Evolutionary conservation across 108 stramenopile genomes (phyloP).

Genomic region (Halocafeteria seosinensis): DNA sequence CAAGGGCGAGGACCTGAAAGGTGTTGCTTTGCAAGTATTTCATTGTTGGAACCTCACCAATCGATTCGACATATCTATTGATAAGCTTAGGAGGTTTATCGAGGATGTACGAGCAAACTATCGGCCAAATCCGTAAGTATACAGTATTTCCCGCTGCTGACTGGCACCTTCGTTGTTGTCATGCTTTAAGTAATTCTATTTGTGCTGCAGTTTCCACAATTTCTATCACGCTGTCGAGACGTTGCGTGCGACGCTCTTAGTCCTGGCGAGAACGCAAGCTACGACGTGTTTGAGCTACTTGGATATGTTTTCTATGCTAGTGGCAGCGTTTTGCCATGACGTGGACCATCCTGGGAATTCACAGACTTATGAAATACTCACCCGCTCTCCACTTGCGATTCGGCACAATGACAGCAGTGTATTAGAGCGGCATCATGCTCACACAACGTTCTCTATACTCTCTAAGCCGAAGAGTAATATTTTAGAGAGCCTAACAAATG

Average conservation of each 20-base stretch:
- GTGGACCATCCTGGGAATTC: constrained; percentile 48
- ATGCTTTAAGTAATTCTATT: too few relatives aligned
- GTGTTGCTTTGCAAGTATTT: too few relatives aligned
- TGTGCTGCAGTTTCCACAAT: too few relatives aligned
- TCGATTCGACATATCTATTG: too few relatives aligned
- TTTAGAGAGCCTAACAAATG: constrained; percentile 16
- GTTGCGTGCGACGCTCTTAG: constrained; percentile 30
- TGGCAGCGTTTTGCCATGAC: constrained; percentile 44
- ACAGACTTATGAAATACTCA: constrained; percentile 38
- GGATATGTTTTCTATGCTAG: constrained; percentile 25
- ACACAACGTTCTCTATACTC: constrained; percentile 26
- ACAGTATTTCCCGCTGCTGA: too few relatives aligned
- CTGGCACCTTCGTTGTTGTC: too few relatives aligned
- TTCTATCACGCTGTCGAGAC: constrained; percentile 36
- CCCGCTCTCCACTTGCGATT: constrained; percentile 33
- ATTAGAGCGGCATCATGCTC: constrained; percentile 45
- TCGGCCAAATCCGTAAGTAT: too few relatives aligned
- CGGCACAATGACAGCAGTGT: constrained; percentile 38
- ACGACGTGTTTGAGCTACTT: constrained; percentile 13
- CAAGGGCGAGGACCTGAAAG: too few relatives aligned
- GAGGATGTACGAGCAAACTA: too few relatives aligned
- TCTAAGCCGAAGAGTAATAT: constrained; percentile 25
- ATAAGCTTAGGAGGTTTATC: too few relatives aligned
- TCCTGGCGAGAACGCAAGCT: constrained; percentile 14
- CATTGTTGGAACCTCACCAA: too few relatives aligned